Conservation (phyloP, 225 moss, liverwort and hornwort genomes). For the Sphagnum tenellum region DNA sequence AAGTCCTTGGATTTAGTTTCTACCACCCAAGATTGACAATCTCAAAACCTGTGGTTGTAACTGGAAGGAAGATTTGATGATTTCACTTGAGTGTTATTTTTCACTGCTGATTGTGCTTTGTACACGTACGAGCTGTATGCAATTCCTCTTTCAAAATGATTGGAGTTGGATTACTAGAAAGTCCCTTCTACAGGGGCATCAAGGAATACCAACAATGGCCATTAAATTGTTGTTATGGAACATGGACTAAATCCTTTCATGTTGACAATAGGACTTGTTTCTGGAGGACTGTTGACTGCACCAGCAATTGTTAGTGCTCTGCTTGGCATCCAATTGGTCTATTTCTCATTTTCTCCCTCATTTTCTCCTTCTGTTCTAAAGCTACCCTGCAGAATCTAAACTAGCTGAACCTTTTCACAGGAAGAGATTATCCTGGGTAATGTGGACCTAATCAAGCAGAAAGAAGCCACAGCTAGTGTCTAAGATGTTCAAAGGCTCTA, state of each 20-base stretch:
- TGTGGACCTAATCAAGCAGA: not conserved
- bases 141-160: not conserved
- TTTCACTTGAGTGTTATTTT: too few species aligned
- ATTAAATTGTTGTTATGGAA: slow-evolving; percentile 6
- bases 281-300: slow-evolving; percentile 35
- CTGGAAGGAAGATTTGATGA: too few species aligned
- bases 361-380: too few species aligned
- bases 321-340: slow-evolving; percentile 60
- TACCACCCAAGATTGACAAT: too few species aligned
- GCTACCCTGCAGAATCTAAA: too few species aligned
- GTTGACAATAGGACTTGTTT: slow-evolving; percentile 38
- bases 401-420: too few species aligned
- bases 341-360: not conserved
- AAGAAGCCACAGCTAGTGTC: not conserved
- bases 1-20: too few species aligned
- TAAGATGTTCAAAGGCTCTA: too few species aligned
- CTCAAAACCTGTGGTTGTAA: too few species aligned
- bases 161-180: not conserved
- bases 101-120: too few species aligned
- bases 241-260: slow-evolving; percentile 62
- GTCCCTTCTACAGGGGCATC: not conserved
- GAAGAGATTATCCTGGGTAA: too few species aligned
- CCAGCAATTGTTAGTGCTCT: slow-evolving; percentile 23
- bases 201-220: not conserved
- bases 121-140: too few species aligned